These are phyloP conservation scores for Scedosporium aurantiacum DNA, from an alignment of 2,329 filamentous ascomycete species.

Conservation along the genomic window DNA sequence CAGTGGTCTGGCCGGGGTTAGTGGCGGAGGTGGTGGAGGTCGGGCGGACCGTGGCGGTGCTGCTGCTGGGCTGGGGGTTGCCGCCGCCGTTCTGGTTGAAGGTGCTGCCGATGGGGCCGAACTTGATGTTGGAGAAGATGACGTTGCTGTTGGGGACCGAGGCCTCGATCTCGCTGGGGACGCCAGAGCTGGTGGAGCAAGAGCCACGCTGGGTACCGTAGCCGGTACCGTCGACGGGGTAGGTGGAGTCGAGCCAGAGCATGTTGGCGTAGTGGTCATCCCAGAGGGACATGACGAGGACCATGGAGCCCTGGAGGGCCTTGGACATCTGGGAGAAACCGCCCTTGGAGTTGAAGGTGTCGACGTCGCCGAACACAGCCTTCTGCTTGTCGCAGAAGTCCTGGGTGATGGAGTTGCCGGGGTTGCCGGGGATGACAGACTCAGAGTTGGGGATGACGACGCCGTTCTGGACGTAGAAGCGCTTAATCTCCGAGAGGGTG, in stretches of 20 bases:
- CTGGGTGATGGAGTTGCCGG: conserved; percentile 40
- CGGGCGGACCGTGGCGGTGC: neutral
- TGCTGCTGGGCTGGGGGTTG: neutral
- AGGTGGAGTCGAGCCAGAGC: conserved; percentile 63
- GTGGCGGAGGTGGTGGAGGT: neutral
- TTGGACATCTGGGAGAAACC: conserved; percentile 46
- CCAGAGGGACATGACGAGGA: conserved; percentile 42
- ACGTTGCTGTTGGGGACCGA: conserved; percentile 36
- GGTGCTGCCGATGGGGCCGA: conserved; percentile 44
- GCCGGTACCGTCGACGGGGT: conserved; percentile 36
- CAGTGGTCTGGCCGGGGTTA: neutral
- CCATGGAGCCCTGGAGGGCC: conserved; percentile 30
- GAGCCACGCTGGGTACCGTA: conserved; percentile 42
- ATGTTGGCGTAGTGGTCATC: conserved; percentile 59
- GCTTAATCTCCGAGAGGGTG: conserved; percentile 47
- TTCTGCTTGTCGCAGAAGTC: conserved; percentile 50
- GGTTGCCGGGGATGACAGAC: conserved; percentile 25
- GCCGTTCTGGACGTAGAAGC: conserved; percentile 55
- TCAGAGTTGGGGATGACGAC: conserved; percentile 43
- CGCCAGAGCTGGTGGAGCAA: conserved; percentile 41
- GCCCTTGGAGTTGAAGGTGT: conserved; percentile 43
- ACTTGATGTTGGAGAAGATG: conserved; percentile 48
- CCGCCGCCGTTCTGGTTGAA: conserved; percentile 17
- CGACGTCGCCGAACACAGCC: conserved; percentile 40
- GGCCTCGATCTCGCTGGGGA: conserved; percentile 36